Evolutionary conservation across 306 rosid species (phyloP).

Genomic region (Citrullus colocynthis): DNA sequence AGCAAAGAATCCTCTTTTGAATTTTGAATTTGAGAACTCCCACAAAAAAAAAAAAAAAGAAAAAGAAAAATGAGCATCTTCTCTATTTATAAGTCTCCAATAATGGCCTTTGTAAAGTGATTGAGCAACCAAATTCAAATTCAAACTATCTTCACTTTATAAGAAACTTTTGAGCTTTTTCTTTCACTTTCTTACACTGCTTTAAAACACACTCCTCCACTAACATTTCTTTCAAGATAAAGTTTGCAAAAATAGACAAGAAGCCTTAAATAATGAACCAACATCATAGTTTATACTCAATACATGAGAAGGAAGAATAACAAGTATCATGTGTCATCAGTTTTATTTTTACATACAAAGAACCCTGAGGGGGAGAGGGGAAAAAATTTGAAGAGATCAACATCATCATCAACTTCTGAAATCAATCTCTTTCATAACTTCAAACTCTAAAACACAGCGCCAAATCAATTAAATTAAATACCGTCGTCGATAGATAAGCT

Average conservation of each 20-base stretch:
- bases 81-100: background rate
- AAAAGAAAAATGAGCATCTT: background rate
- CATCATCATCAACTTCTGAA: constrained; percentile 4
- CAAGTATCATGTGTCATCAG: background rate
- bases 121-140: background rate
- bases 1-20: background rate
- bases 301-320: background rate
- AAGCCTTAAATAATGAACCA: background rate
- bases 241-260: background rate
- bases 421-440: background rate
- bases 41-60: background rate
- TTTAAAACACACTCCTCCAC: background rate
- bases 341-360: constrained; percentile 10
- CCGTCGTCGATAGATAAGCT: background rate
- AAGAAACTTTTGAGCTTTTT: background rate
- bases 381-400: background rate
- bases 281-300: background rate
- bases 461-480: background rate
- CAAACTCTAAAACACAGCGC: constrained; percentile 3
- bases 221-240: background rate
- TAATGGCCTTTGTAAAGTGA: background rate
- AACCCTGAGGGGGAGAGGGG: background rate
- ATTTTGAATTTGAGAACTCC: background rate
- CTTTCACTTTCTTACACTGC: background rate
- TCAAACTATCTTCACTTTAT: background rate